These are phyloP conservation scores for Psilocybe cyanescens DNA, from an alignment of 768 basidiomycete species.

Conservation along the genomic window DNA sequence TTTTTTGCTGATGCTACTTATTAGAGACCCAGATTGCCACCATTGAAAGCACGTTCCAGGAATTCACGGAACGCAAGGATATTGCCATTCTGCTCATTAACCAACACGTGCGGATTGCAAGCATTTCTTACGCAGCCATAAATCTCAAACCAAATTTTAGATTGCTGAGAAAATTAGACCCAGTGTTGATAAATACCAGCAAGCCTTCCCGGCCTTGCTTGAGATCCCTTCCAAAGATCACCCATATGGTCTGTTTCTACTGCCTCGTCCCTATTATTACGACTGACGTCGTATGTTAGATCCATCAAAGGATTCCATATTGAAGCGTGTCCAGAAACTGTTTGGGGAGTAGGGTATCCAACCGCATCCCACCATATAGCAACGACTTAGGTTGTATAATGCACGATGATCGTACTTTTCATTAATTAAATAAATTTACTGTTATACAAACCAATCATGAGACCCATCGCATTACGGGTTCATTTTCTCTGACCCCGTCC, in stretches of 20 bases:
- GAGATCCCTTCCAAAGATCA: conserved; percentile 99
- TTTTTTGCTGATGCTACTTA: background rate
- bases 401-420: background rate
- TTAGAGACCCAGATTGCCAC: conserved; percentile 89
- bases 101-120: conserved; percentile 77
- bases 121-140: background rate
- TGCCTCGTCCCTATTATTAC: background rate
- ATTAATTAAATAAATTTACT: conserved; percentile 9
- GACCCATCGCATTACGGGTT: conserved; percentile 73
- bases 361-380: background rate
- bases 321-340: conserved; percentile 96
- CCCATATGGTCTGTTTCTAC: conserved; percentile 78
- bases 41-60: conserved; percentile 92
- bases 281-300: conserved; percentile 50
- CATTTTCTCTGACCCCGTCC: conserved; percentile 69
- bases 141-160: conserved; percentile 43
- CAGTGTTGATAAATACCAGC: conserved; percentile 92
- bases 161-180: conserved; percentile 97
- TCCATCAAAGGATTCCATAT: conserved; percentile 92
- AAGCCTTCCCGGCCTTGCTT: conserved; percentile 94
- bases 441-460: conserved; percentile 30
- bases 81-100: conserved; percentile 97
- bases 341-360: conserved; percentile 75
- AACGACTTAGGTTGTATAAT: conserved; percentile 6
- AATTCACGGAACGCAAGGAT: conserved; percentile 93